These are phyloP conservation scores for Isatis tinctoria DNA, from an alignment of 345 rosid genomes.

Conservation along the genomic window DNA sequence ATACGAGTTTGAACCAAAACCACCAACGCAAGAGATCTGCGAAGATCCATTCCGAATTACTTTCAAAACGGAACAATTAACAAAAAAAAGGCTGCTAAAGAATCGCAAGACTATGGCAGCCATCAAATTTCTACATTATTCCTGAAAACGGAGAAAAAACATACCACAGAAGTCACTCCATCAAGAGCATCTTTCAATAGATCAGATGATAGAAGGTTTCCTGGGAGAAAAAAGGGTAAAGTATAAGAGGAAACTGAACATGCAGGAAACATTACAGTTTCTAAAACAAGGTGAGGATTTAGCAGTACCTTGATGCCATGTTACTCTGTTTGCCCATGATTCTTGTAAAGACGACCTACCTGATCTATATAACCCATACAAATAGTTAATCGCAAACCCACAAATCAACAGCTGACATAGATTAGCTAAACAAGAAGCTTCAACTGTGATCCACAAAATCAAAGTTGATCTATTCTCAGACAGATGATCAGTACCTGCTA, in stretches of 20 bases:
- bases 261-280: neutral
- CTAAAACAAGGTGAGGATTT: neutral
- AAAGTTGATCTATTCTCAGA: neutral
- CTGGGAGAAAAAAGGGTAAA: slow-evolving; percentile 31
- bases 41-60: slow-evolving; percentile 4
- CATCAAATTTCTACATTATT: neutral
- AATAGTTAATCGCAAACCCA: neutral
- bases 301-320: slow-evolving; percentile 81
- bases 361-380: slow-evolving; percentile 46
- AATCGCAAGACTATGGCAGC: neutral
- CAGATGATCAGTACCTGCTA: slow-evolving; percentile 57
- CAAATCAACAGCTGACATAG: neutral
- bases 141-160: slow-evolving; percentile 22
- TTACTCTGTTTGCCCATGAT: slow-evolving; percentile 70
- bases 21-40: slow-evolving; percentile 93
- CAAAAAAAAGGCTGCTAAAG: neutral
- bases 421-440: neutral
- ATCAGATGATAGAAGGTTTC: slow-evolving; percentile 80
- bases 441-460: neutral
- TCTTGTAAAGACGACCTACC: slow-evolving; percentile 72
- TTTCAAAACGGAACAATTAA: neutral
- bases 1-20: slow-evolving; percentile 87
- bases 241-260: slow-evolving; percentile 1
- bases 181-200: slow-evolving; percentile 71
- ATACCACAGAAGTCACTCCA: slow-evolving; percentile 86